These are phyloP conservation scores for Melastoma candidum DNA, from an alignment of 441 rosid genomes.

Conservation along the genomic window DNA sequence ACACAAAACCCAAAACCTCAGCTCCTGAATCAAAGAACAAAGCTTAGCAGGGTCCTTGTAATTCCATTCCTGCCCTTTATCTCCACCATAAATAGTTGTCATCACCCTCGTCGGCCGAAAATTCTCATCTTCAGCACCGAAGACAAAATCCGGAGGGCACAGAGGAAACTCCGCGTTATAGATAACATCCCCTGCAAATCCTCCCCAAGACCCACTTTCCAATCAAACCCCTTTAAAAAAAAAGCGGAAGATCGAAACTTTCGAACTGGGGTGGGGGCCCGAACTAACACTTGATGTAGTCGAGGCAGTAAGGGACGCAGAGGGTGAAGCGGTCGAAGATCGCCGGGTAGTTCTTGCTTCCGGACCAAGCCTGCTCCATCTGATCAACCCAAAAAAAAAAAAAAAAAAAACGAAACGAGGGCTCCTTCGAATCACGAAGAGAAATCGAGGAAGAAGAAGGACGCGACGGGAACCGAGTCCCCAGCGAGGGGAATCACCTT, in stretches of 20 bases:
- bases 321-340: conserved; percentile 78
- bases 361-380: conserved; percentile 82
- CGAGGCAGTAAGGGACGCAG: conserved; percentile 82
- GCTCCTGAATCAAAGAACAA: conserved; percentile 48
- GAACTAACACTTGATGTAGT: conserved; percentile 64
- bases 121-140: conserved; percentile 69
- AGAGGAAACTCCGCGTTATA: conserved; percentile 72
- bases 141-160: conserved; percentile 76
- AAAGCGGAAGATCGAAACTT: background rate
- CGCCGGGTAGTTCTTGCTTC: conserved; percentile 43
- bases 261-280: background rate
- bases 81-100: conserved; percentile 21
- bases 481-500: conserved; percentile 31
- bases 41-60: conserved; percentile 55
- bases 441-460: background rate
- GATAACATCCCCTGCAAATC: conserved; percentile 65
- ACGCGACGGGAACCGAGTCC: background rate
- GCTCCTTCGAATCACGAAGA: background rate
- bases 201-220: background rate
- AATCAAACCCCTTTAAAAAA: conserved; percentile 4
- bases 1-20: conserved; percentile 40
- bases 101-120: conserved; percentile 42
- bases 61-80: conserved; percentile 52
- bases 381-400: conserved; percentile 20
- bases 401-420: conserved; percentile 17